phyloP scores from a whole-genome alignment of 768 basidiomycete genomes.

The Mycena amicta region DNA sequence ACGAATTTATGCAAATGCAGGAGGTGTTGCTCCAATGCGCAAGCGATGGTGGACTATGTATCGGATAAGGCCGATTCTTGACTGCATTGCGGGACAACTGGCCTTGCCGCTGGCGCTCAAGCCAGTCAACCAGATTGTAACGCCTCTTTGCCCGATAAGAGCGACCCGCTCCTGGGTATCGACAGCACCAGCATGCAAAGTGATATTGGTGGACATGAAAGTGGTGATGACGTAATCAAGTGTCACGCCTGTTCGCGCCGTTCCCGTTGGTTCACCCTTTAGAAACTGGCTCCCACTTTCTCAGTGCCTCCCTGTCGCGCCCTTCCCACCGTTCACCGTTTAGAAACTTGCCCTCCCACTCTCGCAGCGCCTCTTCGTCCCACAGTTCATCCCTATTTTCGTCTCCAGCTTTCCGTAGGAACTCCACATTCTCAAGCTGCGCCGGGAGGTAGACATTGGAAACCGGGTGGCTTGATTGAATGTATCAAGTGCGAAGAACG shows the following conservation, averaged over 20 bases:
- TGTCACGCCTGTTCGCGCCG: too few relatives aligned
- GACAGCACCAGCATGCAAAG: constrained; percentile 80
- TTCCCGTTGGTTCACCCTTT: too few relatives aligned
- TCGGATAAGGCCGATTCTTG: too few relatives aligned
- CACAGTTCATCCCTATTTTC: constrained; percentile 49
- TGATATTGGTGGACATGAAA: constrained; percentile 56
- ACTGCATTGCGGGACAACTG: too few relatives aligned
- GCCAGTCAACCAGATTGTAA: constrained; percentile 96
- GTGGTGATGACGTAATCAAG: constrained; percentile 11
- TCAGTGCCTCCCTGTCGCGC: constrained; percentile 27
- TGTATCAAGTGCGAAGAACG: too few relatives aligned
- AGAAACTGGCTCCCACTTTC: too few relatives aligned
- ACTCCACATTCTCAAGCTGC: constrained; percentile 43
- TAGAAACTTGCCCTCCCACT: constrained; percentile 60
- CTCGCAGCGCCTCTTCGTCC: constrained; percentile 59
- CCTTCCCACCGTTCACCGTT: constrained; percentile 52
- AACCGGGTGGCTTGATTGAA: constrained; percentile 72
- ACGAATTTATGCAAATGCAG: constrained; percentile 82
- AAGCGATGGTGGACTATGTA: constrained; percentile 89
- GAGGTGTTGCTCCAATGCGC: constrained; percentile 94
- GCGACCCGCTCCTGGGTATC: constrained; percentile 63
- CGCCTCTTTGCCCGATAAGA: constrained; percentile 78
- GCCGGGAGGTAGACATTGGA: constrained; percentile 63
- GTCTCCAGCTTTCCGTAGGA: constrained; percentile 49
- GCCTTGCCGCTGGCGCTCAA: constrained; percentile 96